Conservation (phyloP, 2,329 filamentous ascomycete genomes). For the Chrysosporium keratinophilum region DNA sequence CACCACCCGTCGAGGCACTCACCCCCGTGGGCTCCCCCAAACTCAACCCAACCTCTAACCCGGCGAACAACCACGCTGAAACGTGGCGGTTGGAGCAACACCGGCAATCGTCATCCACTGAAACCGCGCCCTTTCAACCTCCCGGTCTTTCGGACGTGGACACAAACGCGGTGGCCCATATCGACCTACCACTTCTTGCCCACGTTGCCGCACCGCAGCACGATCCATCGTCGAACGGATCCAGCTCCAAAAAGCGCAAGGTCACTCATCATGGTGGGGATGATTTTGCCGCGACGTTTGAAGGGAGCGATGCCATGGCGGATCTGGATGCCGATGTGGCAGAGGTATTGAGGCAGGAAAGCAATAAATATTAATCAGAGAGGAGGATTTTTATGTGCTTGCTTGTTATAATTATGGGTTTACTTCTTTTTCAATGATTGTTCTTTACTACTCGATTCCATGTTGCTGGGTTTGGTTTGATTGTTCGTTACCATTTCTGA, state of each 20-base stretch:
- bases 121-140: neutral
- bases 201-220: neutral
- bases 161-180: neutral
- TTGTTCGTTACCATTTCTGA: too few species aligned
- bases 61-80: neutral
- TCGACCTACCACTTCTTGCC: neutral
- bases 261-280: constrained; percentile 36
- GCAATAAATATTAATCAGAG: constrained; percentile 18
- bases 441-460: neutral
- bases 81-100: neutral
- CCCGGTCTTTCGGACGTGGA: neutral
- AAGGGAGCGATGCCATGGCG: constrained; percentile 44
- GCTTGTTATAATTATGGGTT: neutral
- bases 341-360: constrained; percentile 45
- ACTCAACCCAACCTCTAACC: constrained; percentile 18
- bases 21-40: constrained; percentile 50
- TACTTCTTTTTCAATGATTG: neutral
- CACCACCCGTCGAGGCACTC: constrained; percentile 72
- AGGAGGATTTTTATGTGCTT: neutral
- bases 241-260: constrained; percentile 41
- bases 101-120: neutral
- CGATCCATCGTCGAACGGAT: constrained; percentile 13
- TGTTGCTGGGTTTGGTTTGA: too few species aligned
- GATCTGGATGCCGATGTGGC: constrained; percentile 53
- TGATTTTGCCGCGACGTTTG: constrained; percentile 35